phyloP scores from a whole-genome alignment of 2,329 filamentous ascomycete species.

The Leptographium radiaticola region DNA sequence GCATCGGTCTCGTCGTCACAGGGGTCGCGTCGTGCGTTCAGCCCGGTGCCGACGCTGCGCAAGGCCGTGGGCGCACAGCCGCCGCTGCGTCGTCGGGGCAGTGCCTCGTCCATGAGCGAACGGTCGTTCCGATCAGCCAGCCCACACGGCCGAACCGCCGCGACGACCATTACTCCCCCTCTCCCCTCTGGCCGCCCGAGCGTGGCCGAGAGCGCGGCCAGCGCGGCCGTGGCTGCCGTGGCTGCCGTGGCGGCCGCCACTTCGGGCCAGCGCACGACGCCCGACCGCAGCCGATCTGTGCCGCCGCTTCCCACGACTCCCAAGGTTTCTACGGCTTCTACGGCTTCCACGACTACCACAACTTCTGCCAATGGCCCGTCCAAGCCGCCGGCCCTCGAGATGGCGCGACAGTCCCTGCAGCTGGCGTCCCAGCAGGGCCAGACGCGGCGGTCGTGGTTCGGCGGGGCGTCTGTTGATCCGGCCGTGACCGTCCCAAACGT shows the following conservation, averaged over 20 bases:
- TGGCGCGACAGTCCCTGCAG: slow-evolving; percentile 25
- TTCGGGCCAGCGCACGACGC: too few species aligned
- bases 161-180: neutral
- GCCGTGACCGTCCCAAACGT: slow-evolving; percentile 27
- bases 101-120: slow-evolving; percentile 74
- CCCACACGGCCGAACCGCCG: slow-evolving; percentile 20
- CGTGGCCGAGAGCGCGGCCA: neutral
- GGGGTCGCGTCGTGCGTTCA: slow-evolving; percentile 14
- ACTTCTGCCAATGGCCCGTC: too few species aligned
- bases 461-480: slow-evolving; percentile 22
- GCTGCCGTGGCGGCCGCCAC: neutral
- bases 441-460: slow-evolving; percentile 35
- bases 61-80: neutral
- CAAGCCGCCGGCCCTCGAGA: neutral
- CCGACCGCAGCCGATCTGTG: neutral
- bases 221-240: neutral
- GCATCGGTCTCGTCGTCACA: slow-evolving; percentile 62
- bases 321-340: too few species aligned
- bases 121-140: slow-evolving; percentile 75
- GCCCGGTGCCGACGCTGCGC: slow-evolving; percentile 8
- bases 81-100: slow-evolving; percentile 50
- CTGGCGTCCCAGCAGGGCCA: slow-evolving; percentile 38
- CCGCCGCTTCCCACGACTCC: neutral
- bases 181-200: neutral
- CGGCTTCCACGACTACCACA: too few species aligned